A percentile compares a stretch with the other conserved stretches of the same genome.
phyloP scores from a whole-genome alignment of 495 filamentous ascomycete genomes.

The Aspergillus baeticus region DNA sequence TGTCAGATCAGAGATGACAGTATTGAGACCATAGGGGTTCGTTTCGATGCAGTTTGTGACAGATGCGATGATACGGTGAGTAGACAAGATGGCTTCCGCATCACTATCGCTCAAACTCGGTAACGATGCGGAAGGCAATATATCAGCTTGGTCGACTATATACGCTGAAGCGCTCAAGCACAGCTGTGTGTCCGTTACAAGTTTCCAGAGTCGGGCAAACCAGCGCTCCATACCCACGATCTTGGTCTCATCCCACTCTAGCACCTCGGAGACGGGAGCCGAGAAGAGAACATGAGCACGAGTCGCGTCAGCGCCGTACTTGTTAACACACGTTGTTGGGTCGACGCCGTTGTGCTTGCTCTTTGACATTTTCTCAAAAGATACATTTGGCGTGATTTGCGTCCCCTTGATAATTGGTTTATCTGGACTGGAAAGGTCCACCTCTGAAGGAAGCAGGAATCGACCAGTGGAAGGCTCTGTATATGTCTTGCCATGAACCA shows the following conservation, averaged over 20 bases:
- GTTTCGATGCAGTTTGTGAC: constrained; percentile 67
- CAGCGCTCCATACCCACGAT: constrained; percentile 80
- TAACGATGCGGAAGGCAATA: constrained; percentile 25
- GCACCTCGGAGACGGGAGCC: constrained; percentile 74
- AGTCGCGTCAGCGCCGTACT: constrained; percentile 80
- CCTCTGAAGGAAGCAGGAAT: constrained; percentile 75
- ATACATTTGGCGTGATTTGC: constrained; percentile 54
- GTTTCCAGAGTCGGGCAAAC: constrained; percentile 64
- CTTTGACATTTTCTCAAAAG: constrained; percentile 94
- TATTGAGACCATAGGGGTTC: constrained; percentile 72
- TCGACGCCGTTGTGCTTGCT: constrained; percentile 94
- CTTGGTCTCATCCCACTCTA: constrained; percentile 86
- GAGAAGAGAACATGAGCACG: constrained; percentile 86
- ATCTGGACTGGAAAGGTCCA: constrained; percentile 59
- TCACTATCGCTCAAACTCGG: constrained; percentile 47
- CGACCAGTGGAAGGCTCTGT: constrained; percentile 70
- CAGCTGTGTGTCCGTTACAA: constrained; percentile 44
- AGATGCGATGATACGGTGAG: constrained; percentile 65
- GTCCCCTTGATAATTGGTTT: constrained; percentile 61
- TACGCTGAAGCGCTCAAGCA: constrained; percentile 24
- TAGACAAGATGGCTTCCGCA: constrained; percentile 56
- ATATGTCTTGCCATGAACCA: constrained; percentile 88
- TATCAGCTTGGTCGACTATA: constrained; percentile 16
- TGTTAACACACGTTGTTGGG: constrained; percentile 64
- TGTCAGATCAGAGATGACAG: constrained; percentile 77